A percentile compares a stretch with the other conserved stretches of the same genome.
Conservation (phyloP, 768 basidiomycete genomes). For the Chalciporus pseudorubinellus region DNA sequence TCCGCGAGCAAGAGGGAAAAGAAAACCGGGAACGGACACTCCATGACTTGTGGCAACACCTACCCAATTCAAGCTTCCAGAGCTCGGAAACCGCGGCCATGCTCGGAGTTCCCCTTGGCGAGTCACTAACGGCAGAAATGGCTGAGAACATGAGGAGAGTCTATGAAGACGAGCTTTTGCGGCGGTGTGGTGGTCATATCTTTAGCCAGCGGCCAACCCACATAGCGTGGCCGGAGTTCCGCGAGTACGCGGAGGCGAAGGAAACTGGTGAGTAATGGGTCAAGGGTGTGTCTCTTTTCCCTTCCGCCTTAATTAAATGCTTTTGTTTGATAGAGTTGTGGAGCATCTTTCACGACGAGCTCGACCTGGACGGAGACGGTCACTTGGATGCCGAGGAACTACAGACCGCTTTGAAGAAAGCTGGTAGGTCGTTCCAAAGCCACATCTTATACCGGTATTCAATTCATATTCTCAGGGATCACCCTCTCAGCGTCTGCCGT, state of each 20-base stretch:
- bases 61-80: conserved; percentile 37
- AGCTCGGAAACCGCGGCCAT: conserved; percentile 24
- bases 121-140: conserved; percentile 44
- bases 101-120: conserved; percentile 12
- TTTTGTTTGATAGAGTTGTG: conserved; percentile 66
- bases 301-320: conserved; percentile 13
- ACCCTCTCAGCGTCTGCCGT: conserved; percentile 65
- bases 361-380: conserved; percentile 89
- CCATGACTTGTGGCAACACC: conserved; percentile 59
- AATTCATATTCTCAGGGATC: conserved; percentile 52
- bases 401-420: conserved; percentile 59
- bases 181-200: conserved; percentile 46
- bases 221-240: conserved; percentile 72
- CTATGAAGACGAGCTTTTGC: conserved; percentile 77
- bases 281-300: conserved; percentile 10
- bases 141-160: conserved; percentile 63
- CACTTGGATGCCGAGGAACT: conserved; percentile 68
- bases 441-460: conserved; percentile 18
- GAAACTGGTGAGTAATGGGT: conserved; percentile 62
- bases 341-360: conserved; percentile 86
- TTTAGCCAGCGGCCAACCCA: conserved; percentile 41
- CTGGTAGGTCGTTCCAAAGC: conserved; percentile 49
- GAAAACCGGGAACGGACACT: conserved; percentile 60
- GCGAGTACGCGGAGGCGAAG: conserved; percentile 73
- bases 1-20: conserved; percentile 60